These are phyloP conservation scores for Xylogone sp. DNA, from an alignment of 2,329 filamentous ascomycete genomes.

Conservation along the genomic window DNA sequence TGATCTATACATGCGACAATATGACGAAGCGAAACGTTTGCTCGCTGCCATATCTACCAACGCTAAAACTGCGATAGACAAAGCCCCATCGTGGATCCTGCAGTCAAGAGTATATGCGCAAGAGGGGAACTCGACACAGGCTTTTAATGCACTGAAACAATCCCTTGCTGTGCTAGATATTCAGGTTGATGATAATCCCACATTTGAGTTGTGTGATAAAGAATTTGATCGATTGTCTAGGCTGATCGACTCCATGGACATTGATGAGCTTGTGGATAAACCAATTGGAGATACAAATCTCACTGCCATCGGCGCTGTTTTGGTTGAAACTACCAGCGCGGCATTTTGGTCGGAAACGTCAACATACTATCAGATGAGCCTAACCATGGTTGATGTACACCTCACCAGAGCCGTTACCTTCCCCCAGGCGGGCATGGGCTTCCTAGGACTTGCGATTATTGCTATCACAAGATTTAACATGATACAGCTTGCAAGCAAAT, in stretches of 20 bases:
- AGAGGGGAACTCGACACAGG: slow-evolving; percentile 62
- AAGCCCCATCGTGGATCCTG: slow-evolving; percentile 75
- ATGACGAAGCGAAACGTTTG: slow-evolving; percentile 59
- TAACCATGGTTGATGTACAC: slow-evolving; percentile 62
- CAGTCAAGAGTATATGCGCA: slow-evolving; percentile 73
- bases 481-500: slow-evolving; percentile 58
- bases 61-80: slow-evolving; percentile 68
- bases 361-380: slow-evolving; percentile 62
- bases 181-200: slow-evolving; percentile 56
- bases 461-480: slow-evolving; percentile 64
- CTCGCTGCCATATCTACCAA: slow-evolving; percentile 65
- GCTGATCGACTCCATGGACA: slow-evolving; percentile 53
- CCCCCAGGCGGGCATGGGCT: slow-evolving; percentile 62
- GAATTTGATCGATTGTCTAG: slow-evolving; percentile 60
- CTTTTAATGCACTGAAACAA: slow-evolving; percentile 64
- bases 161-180: slow-evolving; percentile 70
- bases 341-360: slow-evolving; percentile 68
- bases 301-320: slow-evolving; percentile 60
- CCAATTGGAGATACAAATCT: slow-evolving; percentile 44
- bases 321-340: slow-evolving; percentile 64
- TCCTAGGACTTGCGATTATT: slow-evolving; percentile 64
- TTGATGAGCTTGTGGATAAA: slow-evolving; percentile 37
- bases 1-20: slow-evolving; percentile 71
- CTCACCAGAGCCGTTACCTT: slow-evolving; percentile 54
- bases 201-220: slow-evolving; percentile 70